Evolutionary conservation across 352 stramenopile genomes (phyloP).

Genomic region (Pythium utonaiense): DNA sequence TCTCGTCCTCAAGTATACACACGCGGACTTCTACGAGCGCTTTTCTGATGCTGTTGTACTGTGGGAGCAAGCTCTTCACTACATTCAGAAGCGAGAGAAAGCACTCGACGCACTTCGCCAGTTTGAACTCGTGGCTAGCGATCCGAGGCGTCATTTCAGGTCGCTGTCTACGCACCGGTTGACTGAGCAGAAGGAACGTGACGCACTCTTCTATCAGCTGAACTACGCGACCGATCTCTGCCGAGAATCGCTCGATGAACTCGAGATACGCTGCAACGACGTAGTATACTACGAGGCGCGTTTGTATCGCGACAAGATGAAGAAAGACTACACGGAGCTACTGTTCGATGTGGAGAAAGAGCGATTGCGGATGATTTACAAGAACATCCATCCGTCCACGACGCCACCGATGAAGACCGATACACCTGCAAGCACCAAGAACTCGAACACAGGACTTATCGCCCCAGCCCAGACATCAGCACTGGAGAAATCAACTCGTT

Average conservation of each 20-base stretch:
- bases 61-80: slow-evolving; percentile 50
- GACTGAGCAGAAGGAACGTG: slow-evolving; percentile 61
- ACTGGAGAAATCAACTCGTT: slow-evolving; percentile 13
- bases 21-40: slow-evolving; percentile 48
- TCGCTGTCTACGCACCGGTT: slow-evolving; percentile 64
- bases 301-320: slow-evolving; percentile 64
- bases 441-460: neutral
- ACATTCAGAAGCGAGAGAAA: slow-evolving; percentile 39
- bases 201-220: slow-evolving; percentile 52
- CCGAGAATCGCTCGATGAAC: slow-evolving; percentile 40
- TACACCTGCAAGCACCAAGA: neutral
- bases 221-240: slow-evolving; percentile 47
- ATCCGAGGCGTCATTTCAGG: slow-evolving; percentile 63
- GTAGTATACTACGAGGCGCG: slow-evolving; percentile 37
- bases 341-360: slow-evolving; percentile 72
- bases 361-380: slow-evolving; percentile 59
- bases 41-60: slow-evolving; percentile 58
- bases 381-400: slow-evolving; percentile 16
- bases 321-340: slow-evolving; percentile 72
- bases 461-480: slow-evolving; percentile 10
- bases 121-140: slow-evolving; percentile 49
- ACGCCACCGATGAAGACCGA: neutral
- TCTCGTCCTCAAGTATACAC: slow-evolving; percentile 78
- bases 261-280: slow-evolving; percentile 43
- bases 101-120: slow-evolving; percentile 20